Evolutionary conservation across 2,329 filamentous ascomycete species (phyloP), one percentile per base, ranked within the genome.

Genomic region (Apiospora sp.): DNA sequence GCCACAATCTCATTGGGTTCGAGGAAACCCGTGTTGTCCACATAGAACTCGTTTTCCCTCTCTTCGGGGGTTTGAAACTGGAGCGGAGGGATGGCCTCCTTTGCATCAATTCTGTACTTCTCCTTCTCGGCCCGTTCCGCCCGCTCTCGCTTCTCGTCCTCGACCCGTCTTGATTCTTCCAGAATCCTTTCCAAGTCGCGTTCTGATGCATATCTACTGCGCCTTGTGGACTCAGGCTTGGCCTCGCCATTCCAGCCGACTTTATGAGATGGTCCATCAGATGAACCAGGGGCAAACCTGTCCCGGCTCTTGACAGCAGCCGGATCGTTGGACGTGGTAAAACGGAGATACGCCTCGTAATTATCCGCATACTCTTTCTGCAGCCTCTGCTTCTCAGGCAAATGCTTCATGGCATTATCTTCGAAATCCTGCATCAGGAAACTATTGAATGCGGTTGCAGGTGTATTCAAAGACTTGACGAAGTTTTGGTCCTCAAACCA

Each of bases 11-110:
- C 88, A 71, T 92, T 89, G 27, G 92, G 87, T 30, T 90, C 87
- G 30, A 92, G 86, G 67, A 89, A 87, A 44, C 92, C 92, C 19
- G 92, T 91, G 4, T 85, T 88, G 79, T 96, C 92, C 61, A 88
- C 85, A 77, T 91, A 95, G 68, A 87, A 85, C 27, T 86, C 86
- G 70, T 87, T 86, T 51, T 88, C 82, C 70, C 88, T 89, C 74
- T 93, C 89, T 71, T 91, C 87, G 13, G 87, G 84, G 12, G 87
- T 88, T 84, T 90, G 90, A 73, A 91, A 88, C 87, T 94, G 92
- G 72, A 90, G 86, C 0, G 93, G 93, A 68, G 96, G 90, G 4
- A 88, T 86, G 0, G 94, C 94, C 80, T 96, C 94, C 79, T 93
- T 94, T 64, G 93, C 75, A 6, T 78, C 92, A 75, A 90, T 92